Evolutionary conservation across 768 basidiomycete genomes (phyloP).

Genomic region (Boletus huronensis): DNA sequence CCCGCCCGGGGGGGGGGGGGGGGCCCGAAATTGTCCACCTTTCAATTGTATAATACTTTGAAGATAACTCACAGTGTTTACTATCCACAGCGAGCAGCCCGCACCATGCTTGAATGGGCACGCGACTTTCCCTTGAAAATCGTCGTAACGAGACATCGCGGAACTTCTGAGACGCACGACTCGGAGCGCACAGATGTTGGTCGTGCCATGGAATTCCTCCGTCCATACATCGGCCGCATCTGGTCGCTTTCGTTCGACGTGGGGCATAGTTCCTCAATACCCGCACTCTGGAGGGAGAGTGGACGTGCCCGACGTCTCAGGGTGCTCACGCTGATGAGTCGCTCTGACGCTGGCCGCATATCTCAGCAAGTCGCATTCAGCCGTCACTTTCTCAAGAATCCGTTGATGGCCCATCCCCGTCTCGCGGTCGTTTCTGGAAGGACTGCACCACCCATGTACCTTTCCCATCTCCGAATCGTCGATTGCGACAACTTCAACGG

Average conservation of each 20-base stretch:
- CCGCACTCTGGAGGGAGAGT: slow-evolving; percentile 8
- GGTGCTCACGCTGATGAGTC: slow-evolving; percentile 2
- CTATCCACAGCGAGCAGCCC: too few relatives aligned
- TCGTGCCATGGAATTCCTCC: slow-evolving; percentile 1
- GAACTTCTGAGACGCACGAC: background rate
- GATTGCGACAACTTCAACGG: slow-evolving; percentile 9
- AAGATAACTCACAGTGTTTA: too few relatives aligned
- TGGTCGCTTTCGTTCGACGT: slow-evolving; percentile 12
- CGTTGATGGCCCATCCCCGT: slow-evolving; percentile 1
- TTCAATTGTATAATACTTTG: too few relatives aligned
- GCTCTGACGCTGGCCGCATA: background rate
- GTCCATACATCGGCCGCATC: background rate
- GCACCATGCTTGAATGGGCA: slow-evolving; percentile 2
- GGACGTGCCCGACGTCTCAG: slow-evolving; percentile 1
- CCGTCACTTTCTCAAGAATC: slow-evolving; percentile 6
- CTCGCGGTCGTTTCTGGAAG: background rate
- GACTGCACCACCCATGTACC: background rate
- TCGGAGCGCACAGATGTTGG: background rate
- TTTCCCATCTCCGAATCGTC: slow-evolving; percentile 3
- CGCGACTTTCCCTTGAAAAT: slow-evolving; percentile 1
- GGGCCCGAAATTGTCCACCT: too few relatives aligned
- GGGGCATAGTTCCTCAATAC: background rate
- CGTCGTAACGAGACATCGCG: slow-evolving; percentile 3
- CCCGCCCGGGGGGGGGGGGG: too few relatives aligned
- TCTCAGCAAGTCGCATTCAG: background rate